Evolutionary conservation across 2,329 filamentous ascomycete genomes (phyloP), one percentile per base, ranked within the genome.

Genomic region (Xylaria sp.): DNA sequence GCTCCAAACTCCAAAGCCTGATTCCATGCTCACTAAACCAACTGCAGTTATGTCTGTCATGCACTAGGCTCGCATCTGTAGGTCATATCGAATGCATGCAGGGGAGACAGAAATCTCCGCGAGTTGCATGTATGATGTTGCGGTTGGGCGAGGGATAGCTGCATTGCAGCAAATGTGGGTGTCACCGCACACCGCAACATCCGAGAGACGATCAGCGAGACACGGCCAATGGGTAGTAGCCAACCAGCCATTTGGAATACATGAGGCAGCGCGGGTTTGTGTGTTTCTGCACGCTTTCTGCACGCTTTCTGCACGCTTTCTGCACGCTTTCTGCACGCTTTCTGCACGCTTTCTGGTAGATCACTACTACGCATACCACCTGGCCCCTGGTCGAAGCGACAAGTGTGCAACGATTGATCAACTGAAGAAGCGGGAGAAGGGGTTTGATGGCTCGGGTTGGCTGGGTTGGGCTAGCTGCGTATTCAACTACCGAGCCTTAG

Each of bases 141-240:
- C 57, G 55, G 46, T 65, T 66, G 59, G 65, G 51, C 44, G 66
- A 66, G 60, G 28, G 20, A 69, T 55, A 34, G 68, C 64, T 67
- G 64, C 68, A 70, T 70, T 70, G 68, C 68, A 70, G 68, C 59
- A 70, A 64, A 67, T 64, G 59, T 69, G 67, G 58, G 59, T 66
- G 55, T 28, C 64, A 69, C 55, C 60, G 59, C 63, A 69, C 63
- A 67, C 65, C 59, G 63, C 63, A 69, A 66, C 59, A 63, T 66
- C 39, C 44, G 55, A 46, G 52, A 37, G 52, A 44, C 54, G 63
- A 69, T 69, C 63, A 60, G 46, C 34, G 65, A 48, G 13, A 46
- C 13, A 37, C 12, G 56, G 51, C 56, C 48, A 54, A 60, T 46
- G 20, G 23, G 13, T 32, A 37, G 13, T 32, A 37, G 23, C 9